Evolutionary conservation across 2,329 filamentous ascomycete genomes (phyloP).

Genomic region (Colletotrichum sp.): DNA sequence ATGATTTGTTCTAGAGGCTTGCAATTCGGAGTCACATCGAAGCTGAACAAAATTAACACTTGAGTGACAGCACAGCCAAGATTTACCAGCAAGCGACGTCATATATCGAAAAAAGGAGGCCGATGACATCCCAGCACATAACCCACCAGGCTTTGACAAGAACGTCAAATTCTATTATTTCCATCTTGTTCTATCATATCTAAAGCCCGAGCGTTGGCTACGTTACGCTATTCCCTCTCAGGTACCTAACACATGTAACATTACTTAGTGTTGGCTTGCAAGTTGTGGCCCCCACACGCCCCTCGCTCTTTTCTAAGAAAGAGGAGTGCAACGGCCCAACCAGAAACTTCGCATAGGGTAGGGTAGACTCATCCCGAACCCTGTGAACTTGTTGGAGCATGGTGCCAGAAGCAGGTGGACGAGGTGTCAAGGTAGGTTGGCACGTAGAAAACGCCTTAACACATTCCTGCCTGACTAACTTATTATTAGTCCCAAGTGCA

Average conservation of each 20-base stretch:
- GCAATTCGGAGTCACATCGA: neutral
- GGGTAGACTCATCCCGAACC: neutral
- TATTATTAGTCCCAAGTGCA: too few relatives aligned
- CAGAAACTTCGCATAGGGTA: neutral
- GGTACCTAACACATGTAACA: neutral
- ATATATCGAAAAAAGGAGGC: neutral
- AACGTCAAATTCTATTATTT: neutral
- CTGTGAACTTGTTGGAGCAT: neutral
- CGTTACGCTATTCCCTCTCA: neutral
- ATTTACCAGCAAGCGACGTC: neutral
- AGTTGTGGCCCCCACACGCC: neutral
- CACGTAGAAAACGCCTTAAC: neutral
- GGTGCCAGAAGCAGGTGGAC: neutral
- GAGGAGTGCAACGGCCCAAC: neutral
- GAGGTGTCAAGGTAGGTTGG: neutral
- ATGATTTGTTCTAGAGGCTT: neutral
- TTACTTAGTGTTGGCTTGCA: neutral
- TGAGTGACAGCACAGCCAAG: neutral
- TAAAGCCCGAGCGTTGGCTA: neutral
- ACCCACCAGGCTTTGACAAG: neutral
- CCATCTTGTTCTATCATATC: neutral
- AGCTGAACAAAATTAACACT: constrained; percentile 31
- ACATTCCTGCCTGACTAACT: neutral
- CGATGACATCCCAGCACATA: neutral
- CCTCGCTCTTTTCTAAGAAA: neutral